Evolutionary conservation across 257 asterid genomes (phyloP).

Genomic region (Nicotiana undulata): DNA sequence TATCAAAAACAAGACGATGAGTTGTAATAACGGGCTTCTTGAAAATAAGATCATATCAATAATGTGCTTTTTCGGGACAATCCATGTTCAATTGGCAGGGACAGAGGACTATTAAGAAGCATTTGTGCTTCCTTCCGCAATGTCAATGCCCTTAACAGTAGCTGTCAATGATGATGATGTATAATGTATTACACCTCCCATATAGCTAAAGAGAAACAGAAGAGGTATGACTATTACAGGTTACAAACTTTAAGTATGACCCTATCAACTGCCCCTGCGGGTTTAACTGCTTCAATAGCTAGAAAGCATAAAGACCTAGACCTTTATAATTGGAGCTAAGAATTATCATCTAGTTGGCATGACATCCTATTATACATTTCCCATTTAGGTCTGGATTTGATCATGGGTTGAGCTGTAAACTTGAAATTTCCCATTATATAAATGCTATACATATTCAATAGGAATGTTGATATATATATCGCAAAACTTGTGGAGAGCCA

Average conservation of each 20-base stretch:
- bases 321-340: neutral
- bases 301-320: constrained; percentile 2
- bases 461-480: too few species aligned
- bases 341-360: neutral
- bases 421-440: too few species aligned
- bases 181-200: constrained; percentile 21
- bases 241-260: too few species aligned
- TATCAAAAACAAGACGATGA: neutral
- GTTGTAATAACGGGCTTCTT: neutral
- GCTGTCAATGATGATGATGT: constrained; percentile 41
- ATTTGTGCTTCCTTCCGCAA: constrained; percentile 14
- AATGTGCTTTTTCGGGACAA: neutral
- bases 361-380: constrained; percentile 15
- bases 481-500: too few species aligned
- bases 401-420: too few species aligned
- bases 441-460: too few species aligned
- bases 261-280: too few species aligned
- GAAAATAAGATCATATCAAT: neutral
- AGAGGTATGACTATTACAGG: too few species aligned
- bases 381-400: too few species aligned
- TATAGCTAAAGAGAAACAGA: too few species aligned
- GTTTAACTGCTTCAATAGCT: neutral
- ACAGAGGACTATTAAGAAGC: constrained; percentile 16
- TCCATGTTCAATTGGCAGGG: constrained; percentile 27
- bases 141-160: constrained; percentile 51